A percentile compares a stretch with the other conserved stretches of the same genome.
Evolutionary conservation across 805 yeast genomes (phyloP).

Genomic region (Candida berthetii): DNA sequence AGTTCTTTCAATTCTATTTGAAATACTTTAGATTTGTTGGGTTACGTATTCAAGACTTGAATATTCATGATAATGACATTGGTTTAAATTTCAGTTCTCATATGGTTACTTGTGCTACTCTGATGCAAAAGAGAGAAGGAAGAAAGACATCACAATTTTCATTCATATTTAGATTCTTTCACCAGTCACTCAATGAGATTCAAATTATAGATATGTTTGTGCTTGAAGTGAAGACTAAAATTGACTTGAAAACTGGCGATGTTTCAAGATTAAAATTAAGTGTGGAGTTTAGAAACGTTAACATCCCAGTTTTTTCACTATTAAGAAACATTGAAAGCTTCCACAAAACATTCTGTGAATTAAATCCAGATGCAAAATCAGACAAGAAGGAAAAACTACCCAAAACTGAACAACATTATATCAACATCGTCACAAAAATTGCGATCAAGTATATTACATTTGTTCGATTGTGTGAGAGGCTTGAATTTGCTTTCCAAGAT

Average conservation of each 20-base stretch:
- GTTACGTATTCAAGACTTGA: constrained; percentile 9
- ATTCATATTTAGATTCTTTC: constrained; percentile 7
- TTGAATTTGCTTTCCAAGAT: constrained; percentile 11
- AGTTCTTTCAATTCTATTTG: constrained; percentile 9
- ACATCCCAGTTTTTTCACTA: constrained; percentile 9
- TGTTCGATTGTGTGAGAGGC: constrained; percentile 11
- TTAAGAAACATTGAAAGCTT: constrained; percentile 1
- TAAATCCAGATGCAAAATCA: not conserved
- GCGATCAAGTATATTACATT: not conserved
- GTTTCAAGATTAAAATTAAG: constrained; percentile 10
- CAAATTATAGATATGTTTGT: constrained; percentile 14
- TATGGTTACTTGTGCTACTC: constrained; percentile 5
- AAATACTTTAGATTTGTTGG: constrained; percentile 19
- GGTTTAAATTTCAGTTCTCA: constrained; percentile 6
- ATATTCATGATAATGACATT: constrained; percentile 7
- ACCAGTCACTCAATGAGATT: constrained; percentile 10
- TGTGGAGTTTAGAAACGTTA: constrained; percentile 12
- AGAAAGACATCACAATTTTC: constrained; percentile 5
- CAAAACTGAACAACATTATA: constrained; percentile 7
- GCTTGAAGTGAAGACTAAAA: constrained; percentile 9
- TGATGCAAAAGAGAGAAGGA: constrained; percentile 5
- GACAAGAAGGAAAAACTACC: not conserved
- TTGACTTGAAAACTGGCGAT: constrained; percentile 13
- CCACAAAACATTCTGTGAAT: not conserved
- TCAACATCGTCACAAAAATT: constrained; percentile 10